phyloP scores from a whole-genome alignment of 108 stramenopile genomes.

The Pseudonitzschia multiseries region DNA sequence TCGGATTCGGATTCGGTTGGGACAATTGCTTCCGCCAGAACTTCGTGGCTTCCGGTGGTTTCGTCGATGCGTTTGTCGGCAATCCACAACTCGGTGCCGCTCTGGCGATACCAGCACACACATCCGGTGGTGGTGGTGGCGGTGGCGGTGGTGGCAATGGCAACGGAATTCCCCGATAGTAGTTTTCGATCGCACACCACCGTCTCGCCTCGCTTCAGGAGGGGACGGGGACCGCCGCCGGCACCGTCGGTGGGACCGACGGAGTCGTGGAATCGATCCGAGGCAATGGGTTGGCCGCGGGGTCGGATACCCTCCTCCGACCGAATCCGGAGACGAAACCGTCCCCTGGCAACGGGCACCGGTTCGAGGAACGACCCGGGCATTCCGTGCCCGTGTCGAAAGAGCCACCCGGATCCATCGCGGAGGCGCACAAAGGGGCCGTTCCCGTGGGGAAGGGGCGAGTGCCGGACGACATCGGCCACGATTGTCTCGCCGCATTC shows the following conservation, averaged over 20 bases:
- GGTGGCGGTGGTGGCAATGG: too few relatives aligned
- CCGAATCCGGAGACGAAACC: neutral
- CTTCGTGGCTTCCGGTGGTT: too few relatives aligned
- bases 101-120: too few relatives aligned
- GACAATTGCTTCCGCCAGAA: too few relatives aligned
- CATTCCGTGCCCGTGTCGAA: constrained; percentile 13
- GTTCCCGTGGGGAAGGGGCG: constrained; percentile 17
- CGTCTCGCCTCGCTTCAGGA: neutral
- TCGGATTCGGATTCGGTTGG: too few relatives aligned
- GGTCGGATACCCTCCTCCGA: neutral
- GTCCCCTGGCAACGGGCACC: neutral
- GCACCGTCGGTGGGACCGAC: too few relatives aligned
- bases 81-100: too few relatives aligned
- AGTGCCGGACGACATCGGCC: constrained; percentile 14
- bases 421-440: constrained; percentile 35
- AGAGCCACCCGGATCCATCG: constrained; percentile 43
- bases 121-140: too few relatives aligned
- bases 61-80: too few relatives aligned
- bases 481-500: constrained; percentile 2
- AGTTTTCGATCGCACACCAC: neutral
- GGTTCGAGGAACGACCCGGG: neutral
- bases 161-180: neutral
- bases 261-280: too few relatives aligned
- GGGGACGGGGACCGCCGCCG: too few relatives aligned
- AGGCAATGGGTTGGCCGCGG: neutral